A percentile compares a stretch with the other conserved stretches of the same genome.
phyloP scores from a whole-genome alignment of 176 grass and related monocot species.

The Rhipidocladum racemiflorum region DNA sequence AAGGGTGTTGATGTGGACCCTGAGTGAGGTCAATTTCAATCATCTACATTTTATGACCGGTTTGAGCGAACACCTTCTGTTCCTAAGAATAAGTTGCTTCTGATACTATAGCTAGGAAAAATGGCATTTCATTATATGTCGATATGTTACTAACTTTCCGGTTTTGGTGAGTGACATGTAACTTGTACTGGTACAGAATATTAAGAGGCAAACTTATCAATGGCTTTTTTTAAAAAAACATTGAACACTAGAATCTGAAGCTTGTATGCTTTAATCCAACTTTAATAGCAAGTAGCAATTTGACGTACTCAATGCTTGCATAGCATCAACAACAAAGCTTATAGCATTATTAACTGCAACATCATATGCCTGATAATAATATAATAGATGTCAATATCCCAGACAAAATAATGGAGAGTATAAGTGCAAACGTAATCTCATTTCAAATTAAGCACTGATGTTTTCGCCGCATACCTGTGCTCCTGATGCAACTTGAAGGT shows the following conservation, averaged over 20 bases:
- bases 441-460: no score
- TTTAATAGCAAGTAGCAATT: slow-evolving; percentile 51
- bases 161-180: slow-evolving; percentile 9
- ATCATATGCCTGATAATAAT: no score
- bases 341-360: no score
- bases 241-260: neutral
- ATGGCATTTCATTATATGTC: neutral
- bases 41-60: neutral
- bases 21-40: no score
- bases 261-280: slow-evolving; percentile 2
- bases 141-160: slow-evolving; percentile 15
- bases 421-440: no score
- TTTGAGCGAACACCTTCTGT: neutral
- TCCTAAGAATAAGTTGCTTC: neutral
- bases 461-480: slow-evolving; percentile 66
- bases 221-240: neutral
- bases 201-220: neutral
- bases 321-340: no score
- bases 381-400: no score
- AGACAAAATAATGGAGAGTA: no score
- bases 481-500: slow-evolving; percentile 56
- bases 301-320: no score
- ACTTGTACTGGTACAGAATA: no score
- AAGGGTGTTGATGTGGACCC: no score
- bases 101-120: neutral